phyloP scores from a whole-genome alignment of 306 rosid genomes.

The Trifolium dubium region DNA sequence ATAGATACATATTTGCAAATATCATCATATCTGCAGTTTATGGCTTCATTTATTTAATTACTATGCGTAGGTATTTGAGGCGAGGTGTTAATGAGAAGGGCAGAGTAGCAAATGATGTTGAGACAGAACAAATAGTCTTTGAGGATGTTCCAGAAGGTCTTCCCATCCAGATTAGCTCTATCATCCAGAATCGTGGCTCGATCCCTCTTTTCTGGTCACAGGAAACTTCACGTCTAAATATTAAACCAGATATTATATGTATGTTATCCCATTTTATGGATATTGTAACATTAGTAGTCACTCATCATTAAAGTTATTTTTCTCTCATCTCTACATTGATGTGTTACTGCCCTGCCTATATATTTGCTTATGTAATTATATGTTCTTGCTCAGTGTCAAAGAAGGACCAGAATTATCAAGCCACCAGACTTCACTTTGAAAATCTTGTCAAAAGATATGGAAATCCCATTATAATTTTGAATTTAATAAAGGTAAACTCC shows the following conservation, averaged over 20 bases:
- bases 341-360: neutral
- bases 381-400: conserved; percentile 66
- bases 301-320: neutral
- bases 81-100: conserved; percentile 97
- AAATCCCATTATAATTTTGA: conserved; percentile 90
- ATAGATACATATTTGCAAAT: conserved; percentile 28
- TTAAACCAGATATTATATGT: conserved; percentile 89
- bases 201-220: conserved; percentile 99
- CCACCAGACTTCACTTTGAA: conserved; percentile 90
- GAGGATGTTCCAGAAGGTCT: conserved; percentile 68
- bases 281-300: conserved; percentile 7
- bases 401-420: conserved; percentile 80
- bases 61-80: conserved; percentile 71
- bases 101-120: conserved; percentile 97
- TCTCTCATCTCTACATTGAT: conserved; percentile 29
- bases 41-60: conserved; percentile 23
- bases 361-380: conserved; percentile 34
- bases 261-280: conserved; percentile 44
- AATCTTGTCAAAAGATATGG: conserved; percentile 91
- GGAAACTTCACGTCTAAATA: conserved; percentile 86
- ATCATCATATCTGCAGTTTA: conserved; percentile 12
- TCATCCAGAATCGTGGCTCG: conserved; percentile 94
- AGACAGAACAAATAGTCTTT: conserved; percentile 88
- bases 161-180: conserved; percentile 78
- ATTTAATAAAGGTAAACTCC: conserved; percentile 80